Percentiles rank a stretch among this genome's conserved stretches.
phyloP scores from a whole-genome alignment of 2,329 filamentous ascomycete species.

The Paraphaeosphaeria minitans region DNA sequence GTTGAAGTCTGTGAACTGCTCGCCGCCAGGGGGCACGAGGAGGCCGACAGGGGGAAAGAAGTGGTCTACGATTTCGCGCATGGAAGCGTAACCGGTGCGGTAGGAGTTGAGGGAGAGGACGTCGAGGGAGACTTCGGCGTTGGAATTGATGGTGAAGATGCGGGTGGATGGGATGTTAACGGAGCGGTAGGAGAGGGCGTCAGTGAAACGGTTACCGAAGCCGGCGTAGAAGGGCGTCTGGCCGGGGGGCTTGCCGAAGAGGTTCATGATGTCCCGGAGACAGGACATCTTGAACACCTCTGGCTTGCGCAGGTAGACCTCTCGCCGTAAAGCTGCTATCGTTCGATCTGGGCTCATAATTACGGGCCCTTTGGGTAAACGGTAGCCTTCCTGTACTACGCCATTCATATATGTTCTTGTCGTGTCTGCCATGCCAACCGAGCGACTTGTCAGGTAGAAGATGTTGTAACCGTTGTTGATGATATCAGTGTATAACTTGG shows the following conservation, averaged over 20 bases:
- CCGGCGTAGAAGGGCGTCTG: slow-evolving; percentile 92
- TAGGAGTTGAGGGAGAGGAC: slow-evolving; percentile 90
- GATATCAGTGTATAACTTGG: slow-evolving; percentile 97
- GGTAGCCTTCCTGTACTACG: slow-evolving; percentile 85
- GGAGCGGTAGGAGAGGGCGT: slow-evolving; percentile 92
- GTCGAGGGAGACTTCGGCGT: slow-evolving; percentile 92
- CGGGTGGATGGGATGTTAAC: slow-evolving; percentile 93
- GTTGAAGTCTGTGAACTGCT: slow-evolving; percentile 95
- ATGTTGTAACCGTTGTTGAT: slow-evolving; percentile 97
- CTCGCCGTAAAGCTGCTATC: slow-evolving; percentile 87
- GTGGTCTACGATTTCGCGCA: slow-evolving; percentile 92
- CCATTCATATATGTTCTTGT: slow-evolving; percentile 89
- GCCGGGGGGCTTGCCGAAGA: slow-evolving; percentile 69
- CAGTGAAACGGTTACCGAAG: slow-evolving; percentile 94
- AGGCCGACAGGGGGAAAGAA: slow-evolving; percentile 94
- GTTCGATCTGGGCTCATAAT: slow-evolving; percentile 95
- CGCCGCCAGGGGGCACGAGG: slow-evolving; percentile 84
- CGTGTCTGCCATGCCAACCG: slow-evolving; percentile 89
- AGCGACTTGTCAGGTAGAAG: slow-evolving; percentile 94
- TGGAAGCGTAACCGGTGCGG: slow-evolving; percentile 95
- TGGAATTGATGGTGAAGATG: slow-evolving; percentile 98
- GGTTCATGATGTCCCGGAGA: slow-evolving; percentile 85
- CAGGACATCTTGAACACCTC: slow-evolving; percentile 99
- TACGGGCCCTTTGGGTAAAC: slow-evolving; percentile 85
- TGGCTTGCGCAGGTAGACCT: slow-evolving; percentile 93